A percentile compares a stretch with the other conserved stretches of the same genome.
These are phyloP conservation scores for Sordariomycetes sp. DNA, from an alignment of 2,329 filamentous ascomycete genomes.

Conservation along the genomic window DNA sequence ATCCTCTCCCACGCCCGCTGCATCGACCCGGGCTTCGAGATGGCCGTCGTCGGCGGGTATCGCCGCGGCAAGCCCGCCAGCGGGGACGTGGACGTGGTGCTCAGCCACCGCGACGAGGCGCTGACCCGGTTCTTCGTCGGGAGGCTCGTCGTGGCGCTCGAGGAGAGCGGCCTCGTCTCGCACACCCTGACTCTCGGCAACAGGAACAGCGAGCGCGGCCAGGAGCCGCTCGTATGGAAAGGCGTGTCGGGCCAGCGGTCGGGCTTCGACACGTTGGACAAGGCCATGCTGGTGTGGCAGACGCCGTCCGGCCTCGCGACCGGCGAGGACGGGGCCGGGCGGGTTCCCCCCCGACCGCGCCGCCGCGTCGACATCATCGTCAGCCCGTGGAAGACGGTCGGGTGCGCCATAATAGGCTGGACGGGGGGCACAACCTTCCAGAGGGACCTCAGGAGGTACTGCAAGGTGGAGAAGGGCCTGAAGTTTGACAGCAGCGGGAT, in stretches of 20 bases:
- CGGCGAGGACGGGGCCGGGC: constrained; percentile 4
- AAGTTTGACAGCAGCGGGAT: constrained; percentile 92
- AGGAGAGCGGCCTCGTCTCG: constrained; percentile 61
- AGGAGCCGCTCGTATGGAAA: constrained; percentile 46
- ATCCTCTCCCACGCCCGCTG: constrained; percentile 58
- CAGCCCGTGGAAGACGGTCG: constrained; percentile 76
- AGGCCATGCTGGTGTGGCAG: constrained; percentile 79
- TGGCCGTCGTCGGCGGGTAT: constrained; percentile 68
- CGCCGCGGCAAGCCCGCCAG: constrained; percentile 62
- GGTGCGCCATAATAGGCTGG: constrained; percentile 85
- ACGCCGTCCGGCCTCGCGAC: constrained; percentile 6
- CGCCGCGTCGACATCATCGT: constrained; percentile 88
- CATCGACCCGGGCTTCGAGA: constrained; percentile 43
- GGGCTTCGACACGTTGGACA: constrained; percentile 83
- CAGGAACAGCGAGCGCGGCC: constrained; percentile 61
- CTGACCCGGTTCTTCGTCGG: constrained; percentile 61
- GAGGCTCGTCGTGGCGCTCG: constrained; percentile 61
- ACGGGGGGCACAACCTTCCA: constrained; percentile 83
- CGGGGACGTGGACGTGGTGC: constrained; percentile 77
- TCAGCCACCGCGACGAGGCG: constrained; percentile 65
- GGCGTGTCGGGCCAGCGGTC: constrained; percentile 27
- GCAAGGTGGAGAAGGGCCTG: constrained; percentile 58
- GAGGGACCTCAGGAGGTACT: constrained; percentile 72
- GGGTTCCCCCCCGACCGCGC: constrained; percentile 36
- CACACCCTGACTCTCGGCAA: constrained; percentile 67